Percentiles rank a stretch among this genome's conserved stretches.
Evolutionary conservation across 139 green algal genomes (phyloP).

Genomic region (Dunaliella primolecta): DNA sequence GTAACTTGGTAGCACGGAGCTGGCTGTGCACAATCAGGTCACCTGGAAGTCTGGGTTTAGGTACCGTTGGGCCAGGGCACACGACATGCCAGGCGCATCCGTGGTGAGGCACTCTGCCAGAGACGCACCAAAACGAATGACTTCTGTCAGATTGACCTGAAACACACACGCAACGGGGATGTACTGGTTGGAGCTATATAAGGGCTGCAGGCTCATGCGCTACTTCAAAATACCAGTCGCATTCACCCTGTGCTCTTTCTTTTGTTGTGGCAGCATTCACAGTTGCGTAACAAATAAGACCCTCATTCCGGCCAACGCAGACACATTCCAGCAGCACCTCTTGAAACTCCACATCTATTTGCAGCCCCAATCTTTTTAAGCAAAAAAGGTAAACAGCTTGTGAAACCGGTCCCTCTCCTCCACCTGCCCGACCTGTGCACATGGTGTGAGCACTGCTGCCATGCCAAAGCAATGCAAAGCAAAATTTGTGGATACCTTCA

Average conservation of each 20-base stretch:
- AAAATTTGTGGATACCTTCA: neutral
- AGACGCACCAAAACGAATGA: neutral
- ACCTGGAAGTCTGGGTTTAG: constrained; percentile 6
- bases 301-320: neutral
- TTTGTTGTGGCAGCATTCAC: no score
- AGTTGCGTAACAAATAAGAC: neutral
- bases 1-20: neutral
- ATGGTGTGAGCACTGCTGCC: no score
- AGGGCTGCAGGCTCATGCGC: neutral
- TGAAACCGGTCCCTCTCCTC: no score
- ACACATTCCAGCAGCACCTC: neutral
- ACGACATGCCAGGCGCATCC: neutral
- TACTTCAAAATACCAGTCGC: neutral
- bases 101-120: constrained; percentile 6
- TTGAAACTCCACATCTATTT: no score
- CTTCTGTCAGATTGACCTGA: neutral
- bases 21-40: neutral
- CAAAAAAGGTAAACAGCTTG: neutral
- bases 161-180: neutral
- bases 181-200: neutral
- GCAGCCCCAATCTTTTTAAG: no score
- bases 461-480: no score
- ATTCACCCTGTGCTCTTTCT: no score
- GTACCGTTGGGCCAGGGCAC: neutral
- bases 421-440: neutral